phyloP scores from a whole-genome alignment of 208 protist species.

The Balamuthia mandrillaris region DNA sequence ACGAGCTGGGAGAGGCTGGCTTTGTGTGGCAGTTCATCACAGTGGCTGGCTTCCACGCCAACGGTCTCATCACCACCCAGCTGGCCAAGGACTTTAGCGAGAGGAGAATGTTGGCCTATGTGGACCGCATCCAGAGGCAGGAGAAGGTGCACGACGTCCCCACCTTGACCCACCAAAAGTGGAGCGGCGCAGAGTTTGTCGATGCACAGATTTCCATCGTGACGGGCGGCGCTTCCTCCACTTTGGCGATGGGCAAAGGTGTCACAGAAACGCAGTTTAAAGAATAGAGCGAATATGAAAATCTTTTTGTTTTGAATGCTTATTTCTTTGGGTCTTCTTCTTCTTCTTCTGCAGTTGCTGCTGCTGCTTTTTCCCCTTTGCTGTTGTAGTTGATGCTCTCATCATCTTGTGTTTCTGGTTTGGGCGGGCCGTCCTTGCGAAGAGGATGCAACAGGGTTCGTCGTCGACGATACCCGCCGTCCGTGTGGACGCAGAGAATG shows the following conservation, averaged over 20 bases:
- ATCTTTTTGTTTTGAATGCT: too few species aligned
- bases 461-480: too few species aligned
- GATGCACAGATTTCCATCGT: slow-evolving; percentile 61
- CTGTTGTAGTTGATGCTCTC: too few species aligned
- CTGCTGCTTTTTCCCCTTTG: too few species aligned
- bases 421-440: too few species aligned
- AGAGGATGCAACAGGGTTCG: too few species aligned
- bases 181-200: slow-evolving; percentile 73
- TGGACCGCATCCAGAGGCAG: slow-evolving; percentile 71
- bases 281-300: too few species aligned
- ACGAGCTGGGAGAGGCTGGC: slow-evolving; percentile 50
- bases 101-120: slow-evolving; percentile 78
- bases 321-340: too few species aligned
- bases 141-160: slow-evolving; percentile 67
- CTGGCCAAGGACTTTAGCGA: slow-evolving; percentile 69
- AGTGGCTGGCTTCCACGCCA: slow-evolving; percentile 77
- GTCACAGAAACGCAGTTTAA: slow-evolving; percentile 76
- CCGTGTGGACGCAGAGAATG: too few species aligned
- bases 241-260: slow-evolving; percentile 59
- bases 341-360: too few species aligned
- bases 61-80: slow-evolving; percentile 66
- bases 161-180: slow-evolving; percentile 75
- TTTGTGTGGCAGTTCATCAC: slow-evolving; percentile 83
- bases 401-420: too few species aligned
- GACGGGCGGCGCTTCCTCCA: slow-evolving; percentile 66